Conservation (phyloP, 345 rosid species). For the Syzygium oleosum region DNA sequence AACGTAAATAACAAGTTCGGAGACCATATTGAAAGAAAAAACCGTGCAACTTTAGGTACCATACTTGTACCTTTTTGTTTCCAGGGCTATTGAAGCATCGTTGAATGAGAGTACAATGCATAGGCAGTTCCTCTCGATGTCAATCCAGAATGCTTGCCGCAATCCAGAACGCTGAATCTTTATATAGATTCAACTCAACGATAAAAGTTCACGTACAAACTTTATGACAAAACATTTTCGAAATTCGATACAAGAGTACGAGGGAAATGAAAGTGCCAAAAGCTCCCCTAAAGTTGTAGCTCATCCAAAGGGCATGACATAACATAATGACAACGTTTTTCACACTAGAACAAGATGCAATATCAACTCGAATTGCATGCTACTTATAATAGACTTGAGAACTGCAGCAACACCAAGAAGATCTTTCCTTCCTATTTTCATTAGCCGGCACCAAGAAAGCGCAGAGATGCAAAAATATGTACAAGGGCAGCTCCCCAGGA, state of each 20-base stretch:
- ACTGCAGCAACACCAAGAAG: not conserved
- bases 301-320: not conserved
- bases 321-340: not conserved
- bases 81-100: not conserved
- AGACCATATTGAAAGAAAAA: no score
- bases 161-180: not conserved
- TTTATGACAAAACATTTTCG: not conserved
- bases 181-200: not conserved
- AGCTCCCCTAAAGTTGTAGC: not conserved
- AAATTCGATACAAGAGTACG: not conserved
- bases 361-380: not conserved
- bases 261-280: not conserved
- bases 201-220: not conserved
- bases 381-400: not conserved
- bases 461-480: not conserved
- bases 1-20: not conserved
- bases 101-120: not conserved
- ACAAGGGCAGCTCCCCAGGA: not conserved
- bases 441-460: not conserved
- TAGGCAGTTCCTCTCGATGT: not conserved
- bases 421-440: not conserved
- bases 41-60: not conserved
- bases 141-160: not conserved
- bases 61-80: not conserved
- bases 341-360: not conserved